phyloP scores from a whole-genome alignment of 2,329 filamentous ascomycete species.

The Emergomyces orientalis region DNA sequence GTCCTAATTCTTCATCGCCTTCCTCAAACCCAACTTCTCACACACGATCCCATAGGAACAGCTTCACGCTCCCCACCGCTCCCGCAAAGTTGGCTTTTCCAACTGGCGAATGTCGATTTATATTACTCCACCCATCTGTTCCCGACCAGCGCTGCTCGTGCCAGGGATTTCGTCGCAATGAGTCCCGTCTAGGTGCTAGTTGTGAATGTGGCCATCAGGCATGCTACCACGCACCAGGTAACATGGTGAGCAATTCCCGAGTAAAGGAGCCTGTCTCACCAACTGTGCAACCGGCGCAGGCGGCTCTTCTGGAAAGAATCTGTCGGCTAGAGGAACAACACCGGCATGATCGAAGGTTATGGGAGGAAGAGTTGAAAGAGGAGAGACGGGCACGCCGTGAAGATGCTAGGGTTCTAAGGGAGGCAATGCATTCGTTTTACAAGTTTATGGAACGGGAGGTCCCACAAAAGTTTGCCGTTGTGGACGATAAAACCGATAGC shows the following conservation, averaged over 20 bases:
- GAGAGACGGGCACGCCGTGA: slow-evolving; percentile 22
- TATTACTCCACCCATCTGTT: slow-evolving; percentile 20
- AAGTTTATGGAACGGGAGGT: slow-evolving; percentile 22
- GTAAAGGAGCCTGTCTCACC: slow-evolving; percentile 8
- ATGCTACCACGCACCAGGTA: slow-evolving; percentile 33
- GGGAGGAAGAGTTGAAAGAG: slow-evolving; percentile 18
- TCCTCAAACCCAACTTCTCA: slow-evolving; percentile 5
- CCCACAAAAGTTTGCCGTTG: slow-evolving; percentile 19
- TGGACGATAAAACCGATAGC: slow-evolving; percentile 22
- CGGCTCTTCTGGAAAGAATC: slow-evolving; percentile 19
- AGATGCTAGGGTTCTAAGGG: slow-evolving; percentile 22
- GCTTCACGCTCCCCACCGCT: neutral
- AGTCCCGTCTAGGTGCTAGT: slow-evolving; percentile 30
- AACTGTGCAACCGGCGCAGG: slow-evolving; percentile 5
- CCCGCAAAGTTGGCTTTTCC: slow-evolving; percentile 17
- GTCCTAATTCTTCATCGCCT: slow-evolving; percentile 16
- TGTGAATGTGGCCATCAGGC: slow-evolving; percentile 42
- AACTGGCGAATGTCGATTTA: slow-evolving; percentile 25
- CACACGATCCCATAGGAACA: neutral
- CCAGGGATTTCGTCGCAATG: slow-evolving; percentile 32
- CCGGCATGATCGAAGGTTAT: slow-evolving; percentile 19
- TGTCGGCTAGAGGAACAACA: slow-evolving; percentile 21
- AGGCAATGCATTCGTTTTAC: slow-evolving; percentile 24
- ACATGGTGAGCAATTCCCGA: neutral
- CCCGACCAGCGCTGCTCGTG: slow-evolving; percentile 35